These are phyloP conservation scores for Amoebophrya sp. DNA, from an alignment of 169 alveolate species.

Conservation along the genomic window DNA sequence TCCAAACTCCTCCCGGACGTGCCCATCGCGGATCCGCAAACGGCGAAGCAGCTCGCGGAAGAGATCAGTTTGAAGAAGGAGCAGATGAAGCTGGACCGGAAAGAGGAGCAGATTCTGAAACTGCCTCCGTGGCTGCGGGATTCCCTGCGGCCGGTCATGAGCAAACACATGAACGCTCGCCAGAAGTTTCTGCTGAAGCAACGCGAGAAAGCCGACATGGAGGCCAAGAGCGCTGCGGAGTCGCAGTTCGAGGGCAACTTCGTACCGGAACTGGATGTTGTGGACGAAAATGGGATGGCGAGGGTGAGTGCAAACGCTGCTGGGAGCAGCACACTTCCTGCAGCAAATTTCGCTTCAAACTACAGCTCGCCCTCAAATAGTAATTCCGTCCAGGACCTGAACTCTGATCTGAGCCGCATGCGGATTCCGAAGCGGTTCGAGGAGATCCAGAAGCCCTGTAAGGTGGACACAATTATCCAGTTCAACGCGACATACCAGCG, in stretches of 20 bases:
- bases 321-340: too few species aligned
- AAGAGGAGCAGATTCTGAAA: neutral
- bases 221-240: neutral
- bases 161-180: neutral
- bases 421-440: neutral
- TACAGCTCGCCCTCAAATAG: neutral
- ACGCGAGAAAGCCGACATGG: neutral
- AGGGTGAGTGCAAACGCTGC: neutral
- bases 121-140: constrained; percentile 14
- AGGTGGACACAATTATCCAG: neutral
- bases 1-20: neutral
- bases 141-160: neutral
- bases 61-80: neutral
- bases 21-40: neutral
- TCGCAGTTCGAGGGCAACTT: neutral
- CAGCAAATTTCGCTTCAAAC: too few species aligned
- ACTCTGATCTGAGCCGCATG: neutral
- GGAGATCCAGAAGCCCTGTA: neutral
- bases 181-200: neutral
- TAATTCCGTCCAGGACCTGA: neutral
- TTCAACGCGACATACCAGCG: neutral
- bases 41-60: neutral
- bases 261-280: neutral
- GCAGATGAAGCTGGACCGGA: neutral
- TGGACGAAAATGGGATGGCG: neutral